Evolutionary conservation across 345 rosid genomes (phyloP), one percentile per base, ranked within the genome.

Genomic region (Ceriops zippeliana): DNA sequence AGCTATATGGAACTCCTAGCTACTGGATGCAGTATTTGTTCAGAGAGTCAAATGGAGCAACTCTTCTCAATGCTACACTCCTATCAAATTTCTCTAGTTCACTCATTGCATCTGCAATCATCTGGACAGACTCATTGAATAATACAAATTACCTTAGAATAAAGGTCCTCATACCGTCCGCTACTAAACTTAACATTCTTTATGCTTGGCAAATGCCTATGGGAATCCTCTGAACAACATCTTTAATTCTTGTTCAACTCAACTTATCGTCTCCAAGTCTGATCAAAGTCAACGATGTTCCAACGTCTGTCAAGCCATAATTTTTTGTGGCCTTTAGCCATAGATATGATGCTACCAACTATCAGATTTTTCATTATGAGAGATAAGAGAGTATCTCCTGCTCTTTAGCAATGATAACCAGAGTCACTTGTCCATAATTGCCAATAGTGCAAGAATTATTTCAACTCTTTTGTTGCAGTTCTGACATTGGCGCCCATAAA

Each of bases 1-100:
- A 80, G 37, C 35, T 51, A 5, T 95, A 90, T 72, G 99, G 99
- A 81, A 91, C 99, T 64, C 99, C 99, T 19, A 91, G 99, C 87
- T 95, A 90, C 67, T 95, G 99, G 99, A 77, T 90, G 70, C 98
- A 89, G 76, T 81, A 34, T 34, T 87, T 90, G 72, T 96, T 96
- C 27, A 58, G 70, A 11, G 91, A 90, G 67, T 87, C 98, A 42
- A 90, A 93, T 61, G 99, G 93, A 38, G 92, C 93, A 56, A 88
- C 84, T 73, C 85, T 91, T 66, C 93, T 82, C n/a, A 73, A 75
- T 72, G 71, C 93, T 32, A 83, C 82, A 37, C 85, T 95, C 17
- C 74, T 67, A 26, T 70, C 81, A 37, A 76, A 78, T 73, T 72
- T 83, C 75, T 76, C 96, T 46, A 15, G 17, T 13, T 8, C 86